Base-by-base conservation (phyloP, 1,139 yeast genomes). In the Taphrina pruni region DNA sequence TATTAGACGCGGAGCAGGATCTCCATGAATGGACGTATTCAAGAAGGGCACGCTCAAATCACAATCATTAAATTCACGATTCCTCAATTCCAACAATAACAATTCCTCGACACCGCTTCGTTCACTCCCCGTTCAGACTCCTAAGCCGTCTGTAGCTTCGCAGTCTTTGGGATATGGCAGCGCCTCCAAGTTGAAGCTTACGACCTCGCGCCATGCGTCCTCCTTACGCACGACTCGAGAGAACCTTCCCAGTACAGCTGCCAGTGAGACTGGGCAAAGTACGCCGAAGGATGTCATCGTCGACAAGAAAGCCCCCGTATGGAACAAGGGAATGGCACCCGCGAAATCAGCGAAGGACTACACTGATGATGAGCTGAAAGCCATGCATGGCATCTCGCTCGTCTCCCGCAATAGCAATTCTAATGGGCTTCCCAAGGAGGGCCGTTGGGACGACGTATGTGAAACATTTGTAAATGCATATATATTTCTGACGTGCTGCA, bases 391-490 rank as follows among this genome's bases (percentile, higher is more conserved):
- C 26, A 68, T 68, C 21, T 65, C 62, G 8, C 64, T 68, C 5
- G 70, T 55, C 38, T 51, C 65, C 8, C 51, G 70, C 26, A 52
- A 58, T 14, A 58, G 65, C 7, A 61, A 60, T 21, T 17, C 61
- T 2, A 64, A 51, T 17, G 66, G 58, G 5, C 64, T 38, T 20
- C 36, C 62, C 12, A 68, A 62, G 11, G 57, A 65, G 12, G 66
- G 66, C 8, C 66, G 67, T 48, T 68, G 70, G 70, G 70, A 68
- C 45, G 70, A 68, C 38, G 70, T 68, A 55, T 17, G 66, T n/a
- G 8, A 12, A 43, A 46, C 12, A 7, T 12, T 26, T 35, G 36
- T 20, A 20, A 6, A 4, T 0, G 14, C 20, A 35, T 38, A 11
- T 4, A 12, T 41, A 14, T 2, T 56, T 26, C 56, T 65, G 17